A percentile compares a stretch with the other conserved stretches of the same genome.
Conservation (phyloP, 345 rosid species). For the Diplotaxis tenuifolia region DNA sequence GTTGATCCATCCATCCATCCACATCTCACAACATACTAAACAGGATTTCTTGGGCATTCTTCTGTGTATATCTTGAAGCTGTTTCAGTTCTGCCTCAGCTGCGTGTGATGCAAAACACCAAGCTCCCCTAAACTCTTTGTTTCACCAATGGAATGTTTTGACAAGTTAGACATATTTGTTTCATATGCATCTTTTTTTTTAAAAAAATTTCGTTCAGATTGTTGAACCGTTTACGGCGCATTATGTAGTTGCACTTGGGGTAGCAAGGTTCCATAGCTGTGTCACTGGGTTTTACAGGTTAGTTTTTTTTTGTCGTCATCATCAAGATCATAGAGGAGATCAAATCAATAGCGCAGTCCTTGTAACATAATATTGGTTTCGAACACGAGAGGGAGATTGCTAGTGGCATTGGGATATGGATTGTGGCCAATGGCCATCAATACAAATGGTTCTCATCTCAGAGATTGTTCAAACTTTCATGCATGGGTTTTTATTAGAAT, state of each 20-base stretch:
- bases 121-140: too few relatives aligned
- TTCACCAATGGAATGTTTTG: background rate
- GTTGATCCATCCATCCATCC: constrained; percentile 80
- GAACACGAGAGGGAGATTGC: constrained; percentile 83
- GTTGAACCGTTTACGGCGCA: constrained; percentile 99
- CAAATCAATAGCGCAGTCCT: background rate
- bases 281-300: constrained; percentile 99
- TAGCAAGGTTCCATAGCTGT: constrained; percentile 96
- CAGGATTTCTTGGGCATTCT: constrained; percentile 89
- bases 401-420: constrained; percentile 94
- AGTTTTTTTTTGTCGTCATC: constrained; percentile 1
- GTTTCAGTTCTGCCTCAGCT: constrained; percentile 93
- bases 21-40: constrained; percentile 82
- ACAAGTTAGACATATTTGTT: background rate
- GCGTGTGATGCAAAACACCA: constrained; percentile 98
- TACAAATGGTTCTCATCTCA: constrained; percentile 92
- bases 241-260: constrained; percentile 97
- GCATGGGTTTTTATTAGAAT: constrained; percentile 15
- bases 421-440: constrained; percentile 99
- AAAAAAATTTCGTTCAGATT: constrained; percentile 64
- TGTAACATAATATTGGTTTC: constrained; percentile 71
- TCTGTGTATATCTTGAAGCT: constrained; percentile 97
- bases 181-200: background rate
- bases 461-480: constrained; percentile 81
- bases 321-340: too few relatives aligned